phyloP scores from a whole-genome alignment of 306 rosid genomes.

The Gastrolobium bilobum region DNA sequence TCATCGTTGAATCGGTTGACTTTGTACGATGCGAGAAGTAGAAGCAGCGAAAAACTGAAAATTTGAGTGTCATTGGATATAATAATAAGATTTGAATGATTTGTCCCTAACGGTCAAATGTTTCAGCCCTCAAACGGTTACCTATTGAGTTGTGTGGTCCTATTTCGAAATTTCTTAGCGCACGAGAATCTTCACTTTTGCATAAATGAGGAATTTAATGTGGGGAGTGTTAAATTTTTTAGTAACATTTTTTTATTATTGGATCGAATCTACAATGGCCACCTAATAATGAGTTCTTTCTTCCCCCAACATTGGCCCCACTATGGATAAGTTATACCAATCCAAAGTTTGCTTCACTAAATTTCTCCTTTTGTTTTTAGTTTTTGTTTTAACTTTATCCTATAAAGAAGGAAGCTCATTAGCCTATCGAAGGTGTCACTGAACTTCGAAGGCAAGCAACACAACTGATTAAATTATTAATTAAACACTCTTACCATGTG shows the following conservation, averaged over 20 bases:
- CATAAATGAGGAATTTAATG: conserved; percentile 30
- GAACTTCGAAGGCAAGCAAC: conserved; percentile 49
- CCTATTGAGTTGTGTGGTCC: conserved; percentile 52
- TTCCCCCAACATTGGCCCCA: too few relatives aligned
- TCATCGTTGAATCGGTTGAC: conserved; percentile 7
- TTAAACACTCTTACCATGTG: background rate
- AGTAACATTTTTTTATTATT: too few relatives aligned
- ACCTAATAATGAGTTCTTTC: too few relatives aligned
- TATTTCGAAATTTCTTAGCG: background rate
- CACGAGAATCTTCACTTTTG: conserved; percentile 34
- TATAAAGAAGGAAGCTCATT: conserved; percentile 28
- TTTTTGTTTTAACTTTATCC: too few relatives aligned
- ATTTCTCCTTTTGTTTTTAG: too few relatives aligned
- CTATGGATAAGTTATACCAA: too few relatives aligned
- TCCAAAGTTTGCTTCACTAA: too few relatives aligned
- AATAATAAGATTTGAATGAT: conserved; percentile 50
- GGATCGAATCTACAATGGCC: too few relatives aligned
- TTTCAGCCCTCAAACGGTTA: conserved; percentile 53
- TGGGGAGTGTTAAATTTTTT: too few relatives aligned
- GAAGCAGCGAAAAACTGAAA: conserved; percentile 53
- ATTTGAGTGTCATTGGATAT: conserved; percentile 12
- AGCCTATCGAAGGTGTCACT: background rate
- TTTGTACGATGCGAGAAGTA: background rate
- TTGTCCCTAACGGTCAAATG: conserved; percentile 72
- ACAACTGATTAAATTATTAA: conserved; percentile 6